Percentiles rank a stretch among this genome's conserved stretches.
Conservation (phyloP, 768 basidiomycete genomes). For the Rhodotorula paludigena region DNA sequence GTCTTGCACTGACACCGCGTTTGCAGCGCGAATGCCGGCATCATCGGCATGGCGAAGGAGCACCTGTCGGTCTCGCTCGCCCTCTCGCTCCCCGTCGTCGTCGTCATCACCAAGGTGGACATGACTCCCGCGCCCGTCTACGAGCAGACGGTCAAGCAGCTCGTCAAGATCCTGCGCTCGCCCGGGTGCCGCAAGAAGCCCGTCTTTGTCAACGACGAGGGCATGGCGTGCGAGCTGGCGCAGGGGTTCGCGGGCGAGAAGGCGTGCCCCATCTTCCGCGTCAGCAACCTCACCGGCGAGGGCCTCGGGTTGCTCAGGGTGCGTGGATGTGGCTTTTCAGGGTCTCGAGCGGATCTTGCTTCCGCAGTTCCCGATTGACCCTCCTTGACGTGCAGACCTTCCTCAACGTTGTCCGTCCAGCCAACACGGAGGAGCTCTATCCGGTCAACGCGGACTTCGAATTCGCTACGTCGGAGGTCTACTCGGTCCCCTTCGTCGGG, state of each 20-base stretch:
- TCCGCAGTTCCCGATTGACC: too few species aligned
- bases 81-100: constrained; percentile 83
- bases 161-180: constrained; percentile 81
- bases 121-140: constrained; percentile 93
- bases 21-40: neutral
- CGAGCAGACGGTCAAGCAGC: constrained; percentile 85
- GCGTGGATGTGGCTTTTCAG: neutral
- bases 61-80: constrained; percentile 93
- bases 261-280: constrained; percentile 48
- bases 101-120: constrained; percentile 95
- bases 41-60: constrained; percentile 54
- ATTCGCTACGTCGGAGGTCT: constrained; percentile 49
- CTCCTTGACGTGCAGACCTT: constrained; percentile 58
- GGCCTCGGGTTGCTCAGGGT: constrained; percentile 65
- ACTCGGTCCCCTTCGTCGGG: constrained; percentile 48
- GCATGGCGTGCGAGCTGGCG: constrained; percentile 73
- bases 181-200: constrained; percentile 68
- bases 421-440: constrained; percentile 13
- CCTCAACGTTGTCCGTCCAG: constrained; percentile 70
- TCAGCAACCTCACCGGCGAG: constrained; percentile 93
- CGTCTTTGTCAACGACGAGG: constrained; percentile 62
- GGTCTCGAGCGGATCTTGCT: too few species aligned
- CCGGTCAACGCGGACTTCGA: constrained; percentile 43
- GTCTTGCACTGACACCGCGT: neutral
- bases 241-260: constrained; percentile 61